These are phyloP conservation scores for Epichloe sylvatica DNA, from an alignment of 2,329 filamentous ascomycete genomes.

Conservation along the genomic window DNA sequence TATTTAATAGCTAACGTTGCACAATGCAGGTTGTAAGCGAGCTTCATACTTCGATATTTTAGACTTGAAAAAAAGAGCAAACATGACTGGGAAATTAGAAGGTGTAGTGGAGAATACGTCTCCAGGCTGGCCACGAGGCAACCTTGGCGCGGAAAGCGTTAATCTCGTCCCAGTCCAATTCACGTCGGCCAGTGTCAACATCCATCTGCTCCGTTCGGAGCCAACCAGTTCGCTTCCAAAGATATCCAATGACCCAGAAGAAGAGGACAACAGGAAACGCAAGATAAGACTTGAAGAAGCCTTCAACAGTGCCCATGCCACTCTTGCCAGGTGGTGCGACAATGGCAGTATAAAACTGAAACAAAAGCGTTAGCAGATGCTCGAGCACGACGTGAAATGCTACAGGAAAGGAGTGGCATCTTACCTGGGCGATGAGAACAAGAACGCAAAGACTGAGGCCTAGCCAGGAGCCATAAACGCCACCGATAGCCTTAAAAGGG, in stretches of 20 bases:
- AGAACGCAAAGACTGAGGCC: slow-evolving; percentile 44
- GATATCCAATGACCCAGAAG: slow-evolving; percentile 44
- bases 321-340: slow-evolving; percentile 17
- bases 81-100: slow-evolving; percentile 16
- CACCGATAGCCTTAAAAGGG: slow-evolving; percentile 47
- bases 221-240: slow-evolving; percentile 54
- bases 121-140: slow-evolving; percentile 39
- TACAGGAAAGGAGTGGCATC: slow-evolving; percentile 6
- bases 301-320: slow-evolving; percentile 27
- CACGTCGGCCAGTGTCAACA: slow-evolving; percentile 50
- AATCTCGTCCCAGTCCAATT: slow-evolving; percentile 52
- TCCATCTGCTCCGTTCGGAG: slow-evolving; percentile 47
- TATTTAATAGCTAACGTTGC: slow-evolving; percentile 13
- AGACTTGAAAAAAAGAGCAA: not conserved
- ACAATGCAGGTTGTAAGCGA: slow-evolving; percentile 5
- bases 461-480: slow-evolving; percentile 49
- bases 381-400: not conserved
- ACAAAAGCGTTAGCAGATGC: not conserved
- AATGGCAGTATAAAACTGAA: slow-evolving; percentile 37
- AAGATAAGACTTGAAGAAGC: slow-evolving; percentile 43
- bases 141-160: slow-evolving; percentile 37
- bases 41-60: not conserved
- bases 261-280: slow-evolving; percentile 38
- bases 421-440: slow-evolving; percentile 39
- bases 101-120: slow-evolving; percentile 22